A percentile compares a stretch with the other conserved stretches of the same genome.
These are phyloP conservation scores for Adansonia rubrostipa DNA, from an alignment of 441 rosid genomes.

Conservation along the genomic window DNA sequence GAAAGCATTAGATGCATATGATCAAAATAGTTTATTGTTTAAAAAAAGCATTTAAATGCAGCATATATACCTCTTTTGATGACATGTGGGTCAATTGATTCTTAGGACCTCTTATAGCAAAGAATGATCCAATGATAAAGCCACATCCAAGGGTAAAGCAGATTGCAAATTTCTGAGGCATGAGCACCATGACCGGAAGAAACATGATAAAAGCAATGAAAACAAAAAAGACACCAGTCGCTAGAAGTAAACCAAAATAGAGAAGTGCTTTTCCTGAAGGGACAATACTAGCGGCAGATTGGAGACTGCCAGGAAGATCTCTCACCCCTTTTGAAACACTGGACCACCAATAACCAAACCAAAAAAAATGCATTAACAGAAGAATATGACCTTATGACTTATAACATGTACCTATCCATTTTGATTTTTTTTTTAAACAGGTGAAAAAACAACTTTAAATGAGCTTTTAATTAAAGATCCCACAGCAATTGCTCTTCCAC, in stretches of 20 bases:
- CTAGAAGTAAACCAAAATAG: constrained; percentile 73
- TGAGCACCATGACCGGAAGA: constrained; percentile 74
- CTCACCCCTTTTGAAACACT: constrained; percentile 80
- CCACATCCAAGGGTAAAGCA: constrained; percentile 75
- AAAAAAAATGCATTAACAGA: constrained; percentile 1
- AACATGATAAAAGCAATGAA: constrained; percentile 78
- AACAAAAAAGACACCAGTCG: constrained; percentile 66
- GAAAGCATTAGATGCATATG: constrained; percentile 15
- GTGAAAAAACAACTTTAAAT: constrained; percentile 4
- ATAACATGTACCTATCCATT: neutral
- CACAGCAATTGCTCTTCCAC: neutral
- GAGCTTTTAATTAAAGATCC: neutral
- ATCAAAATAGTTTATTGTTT: neutral
- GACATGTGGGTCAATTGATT: constrained; percentile 71
- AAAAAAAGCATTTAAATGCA: constrained; percentile 8
- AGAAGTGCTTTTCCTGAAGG: constrained; percentile 74
- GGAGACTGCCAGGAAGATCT: constrained; percentile 69
- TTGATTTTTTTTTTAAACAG: constrained; percentile 15
- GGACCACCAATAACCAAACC: constrained; percentile 27
- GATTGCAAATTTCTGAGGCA: constrained; percentile 80
- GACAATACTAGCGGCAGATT: constrained; percentile 66
- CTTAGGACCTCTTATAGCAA: constrained; percentile 69
- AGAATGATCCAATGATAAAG: constrained; percentile 71
- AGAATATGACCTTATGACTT: neutral
- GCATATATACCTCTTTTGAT: constrained; percentile 60